Evolutionary conservation across 2,329 filamentous ascomycete genomes (phyloP).

Genomic region (Rutstroemia sp.): DNA sequence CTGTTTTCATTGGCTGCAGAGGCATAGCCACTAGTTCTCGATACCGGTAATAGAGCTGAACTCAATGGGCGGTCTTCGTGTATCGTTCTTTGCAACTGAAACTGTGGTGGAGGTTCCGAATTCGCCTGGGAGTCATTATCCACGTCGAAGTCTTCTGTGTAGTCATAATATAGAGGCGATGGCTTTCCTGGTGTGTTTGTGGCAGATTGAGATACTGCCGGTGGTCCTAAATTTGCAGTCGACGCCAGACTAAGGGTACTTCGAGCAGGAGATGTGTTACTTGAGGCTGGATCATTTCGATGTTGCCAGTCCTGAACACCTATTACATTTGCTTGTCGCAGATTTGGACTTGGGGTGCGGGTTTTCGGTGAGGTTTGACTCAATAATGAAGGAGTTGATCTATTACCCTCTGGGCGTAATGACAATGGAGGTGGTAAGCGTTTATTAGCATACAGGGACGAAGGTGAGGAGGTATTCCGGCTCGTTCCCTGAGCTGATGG

Average conservation of each 20-base stretch:
- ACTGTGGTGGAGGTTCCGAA: slow-evolving; percentile 21
- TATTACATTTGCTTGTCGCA: slow-evolving; percentile 14
- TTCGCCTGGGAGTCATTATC: slow-evolving; percentile 16
- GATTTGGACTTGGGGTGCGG: slow-evolving; percentile 21
- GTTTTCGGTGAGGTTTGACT: slow-evolving; percentile 23
- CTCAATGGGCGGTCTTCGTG: slow-evolving; percentile 25
- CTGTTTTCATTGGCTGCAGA: slow-evolving; percentile 3
- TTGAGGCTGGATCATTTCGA: slow-evolving; percentile 16
- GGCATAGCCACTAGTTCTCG: slow-evolving; percentile 1
- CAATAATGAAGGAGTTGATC: slow-evolving; percentile 24
- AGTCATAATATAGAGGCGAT: slow-evolving; percentile 30
- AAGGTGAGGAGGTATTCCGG: slow-evolving; percentile 25
- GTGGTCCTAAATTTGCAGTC: slow-evolving; percentile 22
- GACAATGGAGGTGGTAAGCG: slow-evolving; percentile 20
- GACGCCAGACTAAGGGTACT: slow-evolving; percentile 27
- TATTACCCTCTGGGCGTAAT: slow-evolving; percentile 24
- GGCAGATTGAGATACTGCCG: slow-evolving; percentile 15
- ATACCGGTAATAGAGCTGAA: slow-evolving; percentile 11
- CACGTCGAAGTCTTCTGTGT: slow-evolving; percentile 30
- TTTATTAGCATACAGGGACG: slow-evolving; percentile 26
- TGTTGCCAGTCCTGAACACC: slow-evolving; percentile 18
- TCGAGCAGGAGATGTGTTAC: slow-evolving; percentile 26
- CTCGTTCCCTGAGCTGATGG: slow-evolving; percentile 14
- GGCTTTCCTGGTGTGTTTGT: slow-evolving; percentile 25
- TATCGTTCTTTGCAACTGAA: slow-evolving; percentile 25